Evolutionary conservation across 2,329 filamentous ascomycete genomes (phyloP), one percentile per base, ranked within the genome.

Genomic region (Hawksworthiomyces lignivorus): DNA sequence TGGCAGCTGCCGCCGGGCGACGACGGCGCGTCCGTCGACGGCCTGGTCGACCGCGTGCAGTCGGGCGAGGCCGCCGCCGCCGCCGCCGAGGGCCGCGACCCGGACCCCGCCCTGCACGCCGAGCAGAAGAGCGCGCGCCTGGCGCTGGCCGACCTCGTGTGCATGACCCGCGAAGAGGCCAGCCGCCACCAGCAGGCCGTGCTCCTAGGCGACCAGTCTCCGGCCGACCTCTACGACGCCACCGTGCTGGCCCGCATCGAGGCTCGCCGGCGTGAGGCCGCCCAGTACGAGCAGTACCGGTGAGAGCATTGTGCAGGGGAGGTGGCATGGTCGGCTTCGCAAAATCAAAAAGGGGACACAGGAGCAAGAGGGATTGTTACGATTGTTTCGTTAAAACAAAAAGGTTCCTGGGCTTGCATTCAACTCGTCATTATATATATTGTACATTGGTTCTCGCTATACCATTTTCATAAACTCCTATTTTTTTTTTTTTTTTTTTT

Each of bases 131-230:
- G 73, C 34, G 81, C 85, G n/a, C 74, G 71, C 3, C 52, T 97
- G 5, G 62, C 70, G 24, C 62, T 90, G 52, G 70, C 73, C 21
- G 82, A 94, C 34, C 58, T 96, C 46, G 88, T 95, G 0, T 85
- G 84, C 53, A 87, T 96, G 86, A 96, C 89, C 1, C 94, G 89
- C 60, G 89, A 96, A 47, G 89, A 96, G 62, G 86, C 84, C 4
- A 65, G 72, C 14, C 72, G 75, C 45, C 92, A 98, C 61, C 86
- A 94, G 58, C 84, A 80, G 59, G 70, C 87, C 55, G 72, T 97
- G 1, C 67, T 97, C 33, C 81, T 77, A 53, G 84, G 77, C 0
- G 74, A 72, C 1, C 84, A 81, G 63, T 62, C 58, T 8, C 68
- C 77, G 0, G 82, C 85, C 50, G 82, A 90, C 1, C 48, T 96